phyloP scores from a whole-genome alignment of 257 asterid species.

The Vinca minor region DNA sequence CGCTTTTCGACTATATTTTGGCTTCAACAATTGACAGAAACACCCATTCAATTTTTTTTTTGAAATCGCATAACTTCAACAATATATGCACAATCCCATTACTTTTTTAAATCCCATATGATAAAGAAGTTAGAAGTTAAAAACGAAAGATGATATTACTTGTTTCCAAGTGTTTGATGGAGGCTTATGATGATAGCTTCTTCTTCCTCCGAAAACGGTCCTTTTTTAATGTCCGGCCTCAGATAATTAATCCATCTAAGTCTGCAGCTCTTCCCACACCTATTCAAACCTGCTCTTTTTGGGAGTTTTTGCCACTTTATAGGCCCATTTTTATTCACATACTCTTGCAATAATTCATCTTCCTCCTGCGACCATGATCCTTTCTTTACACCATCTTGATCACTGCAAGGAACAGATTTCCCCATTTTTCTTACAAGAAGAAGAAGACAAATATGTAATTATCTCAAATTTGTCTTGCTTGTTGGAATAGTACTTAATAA shows the following conservation, averaged over 20 bases:
- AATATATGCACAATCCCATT: too few species aligned
- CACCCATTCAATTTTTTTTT: too few species aligned
- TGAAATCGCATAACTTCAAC: too few species aligned
- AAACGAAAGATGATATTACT: slow-evolving; percentile 11
- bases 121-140: background rate
- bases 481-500: background rate
- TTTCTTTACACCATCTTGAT: slow-evolving; percentile 20
- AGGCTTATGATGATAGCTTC: slow-evolving; percentile 23
- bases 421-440: slow-evolving; percentile 15
- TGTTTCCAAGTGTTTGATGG: slow-evolving; percentile 29
- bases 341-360: slow-evolving; percentile 21
- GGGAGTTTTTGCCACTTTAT: slow-evolving; percentile 30
- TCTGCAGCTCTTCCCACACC: slow-evolving; percentile 43
- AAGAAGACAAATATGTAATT: background rate
- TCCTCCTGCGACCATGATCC: slow-evolving; percentile 37
- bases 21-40: too few species aligned
- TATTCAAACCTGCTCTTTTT: slow-evolving; percentile 23
- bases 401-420: slow-evolving; percentile 15
- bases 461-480: background rate
- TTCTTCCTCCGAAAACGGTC: slow-evolving; percentile 26
- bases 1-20: too few species aligned
- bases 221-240: slow-evolving; percentile 32
- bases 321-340: slow-evolving; percentile 19
- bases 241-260: slow-evolving; percentile 37
- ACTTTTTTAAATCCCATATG: too few species aligned